Conservation (phyloP, 768 basidiomycete species). For the Suillus discolor region DNA sequence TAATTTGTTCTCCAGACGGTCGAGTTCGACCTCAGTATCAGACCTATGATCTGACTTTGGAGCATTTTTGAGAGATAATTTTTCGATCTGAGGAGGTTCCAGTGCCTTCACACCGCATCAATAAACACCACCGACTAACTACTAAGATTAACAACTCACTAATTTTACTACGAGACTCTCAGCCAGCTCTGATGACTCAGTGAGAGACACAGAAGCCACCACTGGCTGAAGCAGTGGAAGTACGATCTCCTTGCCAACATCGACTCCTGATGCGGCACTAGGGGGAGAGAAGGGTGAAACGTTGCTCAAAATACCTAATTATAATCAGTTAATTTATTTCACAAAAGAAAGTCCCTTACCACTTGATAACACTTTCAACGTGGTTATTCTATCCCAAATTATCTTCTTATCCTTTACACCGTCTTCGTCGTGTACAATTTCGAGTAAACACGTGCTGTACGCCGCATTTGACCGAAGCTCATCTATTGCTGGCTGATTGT, state of each 20-base stretch:
- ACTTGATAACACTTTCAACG: constrained; percentile 67
- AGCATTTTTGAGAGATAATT: constrained; percentile 59
- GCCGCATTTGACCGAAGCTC: constrained; percentile 61
- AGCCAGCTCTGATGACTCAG: constrained; percentile 49
- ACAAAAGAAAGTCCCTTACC: constrained; percentile 46
- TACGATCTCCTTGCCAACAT: constrained; percentile 72
- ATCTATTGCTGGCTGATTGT: constrained; percentile 76
- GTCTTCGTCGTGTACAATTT: constrained; percentile 49
- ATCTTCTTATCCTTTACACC: constrained; percentile 40
- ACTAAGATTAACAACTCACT: constrained; percentile 36
- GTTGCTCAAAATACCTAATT: constrained; percentile 73
- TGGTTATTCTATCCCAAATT: constrained; percentile 49
- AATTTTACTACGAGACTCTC: constrained; percentile 54
- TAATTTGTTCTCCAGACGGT: constrained; percentile 68
- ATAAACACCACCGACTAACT: not conserved
- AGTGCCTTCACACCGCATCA: constrained; percentile 38
- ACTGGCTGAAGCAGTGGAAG: constrained; percentile 72
- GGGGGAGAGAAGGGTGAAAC: constrained; percentile 76
- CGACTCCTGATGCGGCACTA: constrained; percentile 57
- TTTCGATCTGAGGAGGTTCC: constrained; percentile 53
- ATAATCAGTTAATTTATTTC: constrained; percentile 3
- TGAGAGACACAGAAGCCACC: constrained; percentile 59
- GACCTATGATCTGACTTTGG: constrained; percentile 82
- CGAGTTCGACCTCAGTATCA: constrained; percentile 67
- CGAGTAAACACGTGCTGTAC: constrained; percentile 66